These are phyloP conservation scores for Goffeauzyma gilvescens DNA, from an alignment of 768 basidiomycete species.

Conservation along the genomic window DNA sequence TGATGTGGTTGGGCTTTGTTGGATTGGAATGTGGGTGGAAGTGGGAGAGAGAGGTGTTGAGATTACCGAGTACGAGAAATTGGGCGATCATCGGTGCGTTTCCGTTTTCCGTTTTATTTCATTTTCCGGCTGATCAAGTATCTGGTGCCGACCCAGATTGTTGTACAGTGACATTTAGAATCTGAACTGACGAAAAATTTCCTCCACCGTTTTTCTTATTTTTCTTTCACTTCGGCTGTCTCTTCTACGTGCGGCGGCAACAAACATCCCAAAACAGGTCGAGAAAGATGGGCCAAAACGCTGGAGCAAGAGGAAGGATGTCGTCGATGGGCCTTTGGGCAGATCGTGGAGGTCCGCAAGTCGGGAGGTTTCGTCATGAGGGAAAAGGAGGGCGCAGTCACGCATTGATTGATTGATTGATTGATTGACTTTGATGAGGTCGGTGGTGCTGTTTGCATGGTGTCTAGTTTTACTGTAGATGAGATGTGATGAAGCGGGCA, in stretches of 20 bases:
- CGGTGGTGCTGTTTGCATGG: too few relatives aligned
- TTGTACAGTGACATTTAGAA: neutral
- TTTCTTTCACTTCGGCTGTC: too few relatives aligned
- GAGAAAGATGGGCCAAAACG: conserved; percentile 23
- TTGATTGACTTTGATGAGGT: too few relatives aligned
- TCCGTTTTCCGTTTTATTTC: neutral
- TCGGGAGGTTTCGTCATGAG: conserved; percentile 47
- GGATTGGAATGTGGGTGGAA: conserved; percentile 63
- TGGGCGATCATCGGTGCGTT: conserved; percentile 72
- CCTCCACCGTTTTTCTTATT: conserved; percentile 6
- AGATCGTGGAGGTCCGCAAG: conserved; percentile 41
- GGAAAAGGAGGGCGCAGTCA: conserved; percentile 32
- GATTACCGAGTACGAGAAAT: conserved; percentile 84
- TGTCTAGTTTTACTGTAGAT: too few relatives aligned
- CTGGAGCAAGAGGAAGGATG: conserved; percentile 26
- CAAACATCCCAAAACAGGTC: too few relatives aligned
- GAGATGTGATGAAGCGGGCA: too few relatives aligned
- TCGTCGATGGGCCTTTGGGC: conserved; percentile 37
- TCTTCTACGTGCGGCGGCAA: too few relatives aligned
- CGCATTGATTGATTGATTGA: too few relatives aligned
- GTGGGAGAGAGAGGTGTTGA: conserved; percentile 62
- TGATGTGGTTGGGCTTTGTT: conserved; percentile 65
- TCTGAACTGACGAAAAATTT: neutral
- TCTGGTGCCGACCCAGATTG: conserved; percentile 1
- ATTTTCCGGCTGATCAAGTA: too few relatives aligned